Conservation (phyloP, 192 early-diverging fungal species). For the Spinellus fusiger region DNA sequence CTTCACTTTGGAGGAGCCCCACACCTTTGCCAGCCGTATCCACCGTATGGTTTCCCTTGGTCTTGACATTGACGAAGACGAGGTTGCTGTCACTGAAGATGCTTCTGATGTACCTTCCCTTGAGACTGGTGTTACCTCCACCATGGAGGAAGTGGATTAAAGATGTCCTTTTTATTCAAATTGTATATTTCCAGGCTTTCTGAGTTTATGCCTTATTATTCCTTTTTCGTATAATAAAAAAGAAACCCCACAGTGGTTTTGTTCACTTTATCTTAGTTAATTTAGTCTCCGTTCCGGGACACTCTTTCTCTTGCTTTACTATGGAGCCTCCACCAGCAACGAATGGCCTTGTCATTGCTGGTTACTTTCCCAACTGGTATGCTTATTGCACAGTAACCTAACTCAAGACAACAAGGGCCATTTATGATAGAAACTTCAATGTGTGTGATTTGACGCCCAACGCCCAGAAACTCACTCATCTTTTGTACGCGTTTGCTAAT, state of each 20-base stretch:
- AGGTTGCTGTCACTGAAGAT: constrained; percentile 20
- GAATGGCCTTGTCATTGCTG: constrained; percentile 23
- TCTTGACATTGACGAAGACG: constrained; percentile 87
- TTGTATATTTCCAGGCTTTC: background rate
- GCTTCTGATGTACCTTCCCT: constrained; percentile 30
- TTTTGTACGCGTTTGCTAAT: constrained; percentile 80
- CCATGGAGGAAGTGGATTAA: constrained; percentile 73
- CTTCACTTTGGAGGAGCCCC: constrained; percentile 95
- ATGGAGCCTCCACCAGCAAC: background rate
- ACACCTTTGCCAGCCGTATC: constrained; percentile 89
- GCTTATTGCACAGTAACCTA: background rate
- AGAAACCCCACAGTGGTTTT: background rate
- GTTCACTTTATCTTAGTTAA: background rate
- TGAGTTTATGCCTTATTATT: background rate
- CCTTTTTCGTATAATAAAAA: background rate
- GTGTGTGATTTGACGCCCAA: constrained; percentile 58
- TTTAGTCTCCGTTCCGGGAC: background rate
- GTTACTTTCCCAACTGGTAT: constrained; percentile 37
- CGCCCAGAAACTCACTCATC: constrained; percentile 56
- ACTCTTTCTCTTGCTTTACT: background rate
- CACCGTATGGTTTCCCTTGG: constrained; percentile 99
- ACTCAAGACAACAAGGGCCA: constrained; percentile 42
- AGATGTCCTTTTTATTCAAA: background rate
- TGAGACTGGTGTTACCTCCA: constrained; percentile 49
- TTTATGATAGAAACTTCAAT: constrained; percentile 63